Percentiles rank a stretch among this genome's conserved stretches.
These are phyloP conservation scores for Ochetophila trinervis DNA, from an alignment of 306 rosid species.

Conservation along the genomic window DNA sequence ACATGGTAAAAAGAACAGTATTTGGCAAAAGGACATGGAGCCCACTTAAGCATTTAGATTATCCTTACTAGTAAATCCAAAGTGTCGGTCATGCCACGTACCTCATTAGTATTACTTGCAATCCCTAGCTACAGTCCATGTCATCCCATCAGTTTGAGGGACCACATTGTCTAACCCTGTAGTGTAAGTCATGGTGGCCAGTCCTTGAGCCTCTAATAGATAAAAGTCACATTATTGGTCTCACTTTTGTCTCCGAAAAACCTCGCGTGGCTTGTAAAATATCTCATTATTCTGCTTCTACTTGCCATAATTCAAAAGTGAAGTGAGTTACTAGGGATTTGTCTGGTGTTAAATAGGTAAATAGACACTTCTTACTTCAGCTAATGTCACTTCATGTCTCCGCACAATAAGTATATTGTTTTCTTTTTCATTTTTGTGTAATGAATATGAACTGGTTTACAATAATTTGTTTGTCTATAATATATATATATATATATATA, in stretches of 20 bases:
- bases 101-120: constrained; percentile 7
- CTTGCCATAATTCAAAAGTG: background rate
- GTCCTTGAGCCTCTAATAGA: background rate
- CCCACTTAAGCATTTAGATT: background rate
- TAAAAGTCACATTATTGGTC: background rate
- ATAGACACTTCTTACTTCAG: constrained; percentile 9
- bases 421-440: too few species aligned
- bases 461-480: background rate
- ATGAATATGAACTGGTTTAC: background rate
- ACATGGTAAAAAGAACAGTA: background rate
- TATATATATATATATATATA: background rate
- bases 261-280: constrained; percentile 5
- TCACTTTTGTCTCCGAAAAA: constrained; percentile 4
- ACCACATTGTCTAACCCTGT: constrained; percentile 15
- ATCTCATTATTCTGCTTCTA: background rate
- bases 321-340: background rate
- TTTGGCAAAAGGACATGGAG: background rate
- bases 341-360: background rate
- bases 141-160: constrained; percentile 8
- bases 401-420: background rate
- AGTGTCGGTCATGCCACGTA: constrained; percentile 5
- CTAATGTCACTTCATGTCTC: constrained; percentile 2
- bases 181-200: background rate
- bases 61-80: constrained; percentile 1
- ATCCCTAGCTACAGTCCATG: constrained; percentile 3